These are phyloP conservation scores for Endogone sp. DNA, from an alignment of 192 early-diverging fungal genomes.

Conservation along the genomic window DNA sequence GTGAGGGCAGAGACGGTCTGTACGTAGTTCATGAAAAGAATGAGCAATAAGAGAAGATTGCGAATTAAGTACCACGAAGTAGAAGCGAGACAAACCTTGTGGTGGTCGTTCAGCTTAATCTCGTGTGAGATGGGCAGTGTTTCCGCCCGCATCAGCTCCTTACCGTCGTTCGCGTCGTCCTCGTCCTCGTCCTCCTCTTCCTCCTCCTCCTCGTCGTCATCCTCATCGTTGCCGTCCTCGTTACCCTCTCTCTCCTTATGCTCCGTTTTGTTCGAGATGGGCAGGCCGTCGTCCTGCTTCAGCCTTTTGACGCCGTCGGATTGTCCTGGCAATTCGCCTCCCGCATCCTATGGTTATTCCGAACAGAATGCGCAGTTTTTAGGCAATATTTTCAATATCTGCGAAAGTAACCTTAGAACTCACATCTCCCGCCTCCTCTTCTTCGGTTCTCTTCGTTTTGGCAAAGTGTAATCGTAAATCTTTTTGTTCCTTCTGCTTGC, in stretches of 20 bases:
- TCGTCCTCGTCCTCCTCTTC: constrained; percentile 40
- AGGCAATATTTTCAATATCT: background rate
- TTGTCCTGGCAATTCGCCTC: background rate
- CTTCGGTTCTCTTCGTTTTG: constrained; percentile 29
- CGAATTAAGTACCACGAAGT: background rate
- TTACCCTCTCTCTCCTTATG: too few species aligned
- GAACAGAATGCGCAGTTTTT: background rate
- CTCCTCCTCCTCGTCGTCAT: constrained; percentile 23
- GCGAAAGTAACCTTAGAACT: background rate
- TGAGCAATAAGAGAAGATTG: constrained; percentile 1
- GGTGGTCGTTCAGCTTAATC: constrained; percentile 62
- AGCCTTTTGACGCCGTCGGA: background rate
- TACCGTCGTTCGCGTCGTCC: constrained; percentile 23
- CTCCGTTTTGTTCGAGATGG: background rate
- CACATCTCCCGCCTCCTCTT: constrained; percentile 12
- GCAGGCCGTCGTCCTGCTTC: background rate
- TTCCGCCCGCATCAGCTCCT: constrained; percentile 23
- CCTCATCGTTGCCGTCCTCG: constrained; percentile 6
- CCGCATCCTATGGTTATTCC: background rate
- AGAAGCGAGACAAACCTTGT: constrained; percentile 35
- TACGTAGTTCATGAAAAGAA: background rate
- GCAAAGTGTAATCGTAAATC: constrained; percentile 16
- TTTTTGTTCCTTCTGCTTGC: constrained; percentile 33
- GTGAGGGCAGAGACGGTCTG: constrained; percentile 76
- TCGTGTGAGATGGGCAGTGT: constrained; percentile 65